Evolutionary conservation across 164 flowering plant genomes (phyloP).

Genomic region (Vitis riparia): DNA sequence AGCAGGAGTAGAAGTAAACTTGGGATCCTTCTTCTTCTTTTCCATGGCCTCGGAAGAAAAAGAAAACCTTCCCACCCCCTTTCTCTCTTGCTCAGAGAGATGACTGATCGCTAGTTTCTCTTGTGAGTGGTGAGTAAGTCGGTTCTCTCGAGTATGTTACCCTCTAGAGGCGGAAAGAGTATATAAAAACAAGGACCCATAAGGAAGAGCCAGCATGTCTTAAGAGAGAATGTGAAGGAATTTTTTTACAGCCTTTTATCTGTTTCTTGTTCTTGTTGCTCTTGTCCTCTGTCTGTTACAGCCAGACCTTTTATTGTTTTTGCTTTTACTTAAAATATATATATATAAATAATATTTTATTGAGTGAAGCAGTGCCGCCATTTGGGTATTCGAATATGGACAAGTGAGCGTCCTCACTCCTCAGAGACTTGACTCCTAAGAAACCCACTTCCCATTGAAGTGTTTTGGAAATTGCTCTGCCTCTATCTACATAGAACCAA

Average conservation of each 20-base stretch:
- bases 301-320: background rate
- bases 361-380: too few species aligned
- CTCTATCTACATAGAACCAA: too few species aligned
- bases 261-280: slow-evolving; percentile 14
- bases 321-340: too few species aligned
- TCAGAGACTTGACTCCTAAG: too few species aligned
- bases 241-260: slow-evolving; percentile 11
- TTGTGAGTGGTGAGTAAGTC: too few species aligned
- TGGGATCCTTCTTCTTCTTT: slow-evolving; percentile 22
- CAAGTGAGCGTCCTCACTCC: too few species aligned
- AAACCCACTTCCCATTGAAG: too few species aligned
- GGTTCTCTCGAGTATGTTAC: too few species aligned
- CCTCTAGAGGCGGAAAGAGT: background rate
- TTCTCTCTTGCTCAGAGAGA: background rate
- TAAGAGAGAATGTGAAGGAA: slow-evolving; percentile 24
- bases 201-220: slow-evolving; percentile 12
- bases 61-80: background rate
- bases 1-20: slow-evolving; percentile 5
- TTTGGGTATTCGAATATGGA: too few species aligned
- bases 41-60: slow-evolving; percentile 25
- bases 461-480: too few species aligned
- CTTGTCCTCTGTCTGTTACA: slow-evolving; percentile 11
- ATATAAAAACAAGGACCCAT: slow-evolving; percentile 7
- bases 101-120: too few species aligned
- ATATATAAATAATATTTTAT: too few species aligned